phyloP scores from a whole-genome alignment of 768 basidiomycete species.

The Mycena leptocephala region DNA sequence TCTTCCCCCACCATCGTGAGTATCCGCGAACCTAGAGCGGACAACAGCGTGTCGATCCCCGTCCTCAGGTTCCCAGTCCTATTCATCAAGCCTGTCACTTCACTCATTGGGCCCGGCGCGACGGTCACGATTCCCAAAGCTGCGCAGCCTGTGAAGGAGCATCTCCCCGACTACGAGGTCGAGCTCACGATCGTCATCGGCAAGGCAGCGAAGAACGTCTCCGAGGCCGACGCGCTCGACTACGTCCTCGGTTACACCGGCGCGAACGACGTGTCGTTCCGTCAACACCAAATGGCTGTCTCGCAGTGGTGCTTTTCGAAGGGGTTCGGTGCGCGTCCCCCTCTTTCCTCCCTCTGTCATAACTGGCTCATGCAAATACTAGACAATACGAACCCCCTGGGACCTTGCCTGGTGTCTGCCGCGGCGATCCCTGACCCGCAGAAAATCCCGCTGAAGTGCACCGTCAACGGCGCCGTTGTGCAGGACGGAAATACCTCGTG shows the following conservation, averaged over 20 bases:
- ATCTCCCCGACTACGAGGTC: conserved; percentile 88
- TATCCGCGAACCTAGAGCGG: neutral
- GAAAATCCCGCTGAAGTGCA: conserved; percentile 71
- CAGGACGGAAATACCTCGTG: conserved; percentile 89
- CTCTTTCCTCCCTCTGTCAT: neutral
- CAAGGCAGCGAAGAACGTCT: conserved; percentile 84
- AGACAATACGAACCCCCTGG: conserved; percentile 84
- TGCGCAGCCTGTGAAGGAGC: conserved; percentile 79
- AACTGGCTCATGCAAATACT: neutral
- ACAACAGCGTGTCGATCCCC: neutral
- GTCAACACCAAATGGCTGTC: conserved; percentile 84
- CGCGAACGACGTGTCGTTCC: conserved; percentile 88
- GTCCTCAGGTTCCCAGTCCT: conserved; percentile 74
- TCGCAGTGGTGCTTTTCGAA: conserved; percentile 94
- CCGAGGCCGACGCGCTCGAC: conserved; percentile 86
- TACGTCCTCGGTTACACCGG: conserved; percentile 90
- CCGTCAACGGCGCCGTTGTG: conserved; percentile 76
- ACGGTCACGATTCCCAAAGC: conserved; percentile 76
- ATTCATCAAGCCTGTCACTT: conserved; percentile 84
- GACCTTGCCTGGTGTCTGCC: conserved; percentile 85
- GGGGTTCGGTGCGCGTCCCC: conserved; percentile 75
- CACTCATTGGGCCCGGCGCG: conserved; percentile 81
- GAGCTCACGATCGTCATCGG: conserved; percentile 90
- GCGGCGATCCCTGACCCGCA: conserved; percentile 78
- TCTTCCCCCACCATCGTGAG: conserved; percentile 75